Conservation (phyloP, 164 flowering plant species). For the Nelumbo lutea region DNA sequence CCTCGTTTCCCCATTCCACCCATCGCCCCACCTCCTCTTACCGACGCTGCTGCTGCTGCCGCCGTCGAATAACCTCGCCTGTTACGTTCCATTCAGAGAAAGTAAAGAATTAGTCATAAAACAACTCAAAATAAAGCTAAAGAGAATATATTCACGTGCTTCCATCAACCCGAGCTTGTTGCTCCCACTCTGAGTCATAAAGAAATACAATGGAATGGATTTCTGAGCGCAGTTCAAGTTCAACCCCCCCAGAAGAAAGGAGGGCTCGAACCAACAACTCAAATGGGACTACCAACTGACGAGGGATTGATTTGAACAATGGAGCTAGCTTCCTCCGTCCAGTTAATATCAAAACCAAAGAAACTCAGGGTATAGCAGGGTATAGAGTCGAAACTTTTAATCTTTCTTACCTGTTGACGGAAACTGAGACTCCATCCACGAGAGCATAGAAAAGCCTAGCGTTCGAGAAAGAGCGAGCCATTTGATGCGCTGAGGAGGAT, state of each 20-base stretch:
- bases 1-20: slow-evolving; percentile 24
- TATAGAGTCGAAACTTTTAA: not conserved
- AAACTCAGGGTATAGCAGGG: not conserved
- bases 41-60: slow-evolving; percentile 27
- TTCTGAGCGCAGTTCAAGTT: too few species aligned
- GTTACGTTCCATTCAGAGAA: not conserved
- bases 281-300: not conserved
- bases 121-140: too few species aligned
- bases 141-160: too few species aligned
- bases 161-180: too few species aligned
- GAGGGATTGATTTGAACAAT: not conserved
- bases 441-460: slow-evolving; percentile 48
- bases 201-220: too few species aligned
- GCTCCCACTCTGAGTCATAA: too few species aligned
- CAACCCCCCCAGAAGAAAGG: not conserved
- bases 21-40: slow-evolving; percentile 12
- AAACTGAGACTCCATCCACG: slow-evolving; percentile 33
- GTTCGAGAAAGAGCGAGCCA: slow-evolving; percentile 70
- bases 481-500: slow-evolving; percentile 12
- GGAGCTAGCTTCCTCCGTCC: not conserved
- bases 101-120: too few species aligned
- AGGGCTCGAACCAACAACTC: not conserved
- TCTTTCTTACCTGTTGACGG: slow-evolving; percentile 30
- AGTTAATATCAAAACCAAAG: not conserved
- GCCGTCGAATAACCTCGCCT: slow-evolving; percentile 45